A percentile compares a stretch with the other conserved stretches of the same genome.
These are phyloP conservation scores for Solanum medicagineum DNA, from an alignment of 257 asterid genomes.

Conservation along the genomic window DNA sequence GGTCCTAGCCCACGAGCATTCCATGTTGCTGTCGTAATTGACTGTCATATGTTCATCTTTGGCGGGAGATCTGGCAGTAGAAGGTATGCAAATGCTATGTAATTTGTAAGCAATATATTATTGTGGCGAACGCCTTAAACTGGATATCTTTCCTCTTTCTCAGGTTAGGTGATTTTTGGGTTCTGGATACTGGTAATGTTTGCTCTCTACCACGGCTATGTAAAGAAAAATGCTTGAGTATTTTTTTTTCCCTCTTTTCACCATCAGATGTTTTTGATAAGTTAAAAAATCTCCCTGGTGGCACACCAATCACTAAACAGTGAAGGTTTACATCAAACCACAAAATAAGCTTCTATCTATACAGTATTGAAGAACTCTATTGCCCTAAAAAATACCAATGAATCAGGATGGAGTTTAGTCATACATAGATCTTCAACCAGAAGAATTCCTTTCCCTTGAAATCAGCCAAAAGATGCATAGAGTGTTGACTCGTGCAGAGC, in stretches of 20 bases:
- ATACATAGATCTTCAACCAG: not conserved
- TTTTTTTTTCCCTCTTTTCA: not conserved
- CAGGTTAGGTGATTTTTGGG: conserved; percentile 99
- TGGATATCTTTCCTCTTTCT: not conserved
- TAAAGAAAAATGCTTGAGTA: not conserved
- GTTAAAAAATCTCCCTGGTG: not conserved
- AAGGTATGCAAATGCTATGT: conserved; percentile 32
- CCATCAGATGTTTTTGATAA: not conserved
- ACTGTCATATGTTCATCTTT: conserved; percentile 92
- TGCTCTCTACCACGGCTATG: not conserved
- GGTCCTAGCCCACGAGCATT: conserved; percentile 90
- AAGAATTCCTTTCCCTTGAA: not conserved
- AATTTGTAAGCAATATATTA: not conserved
- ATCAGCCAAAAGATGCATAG: not conserved
- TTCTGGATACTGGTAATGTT: conserved; percentile 89
- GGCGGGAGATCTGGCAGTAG: conserved; percentile 87
- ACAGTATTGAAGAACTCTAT: not conserved
- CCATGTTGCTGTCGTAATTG: conserved; percentile 77
- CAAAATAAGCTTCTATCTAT: not conserved
- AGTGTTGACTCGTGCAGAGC: not conserved
- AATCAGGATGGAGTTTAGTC: not conserved
- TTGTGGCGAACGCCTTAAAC: not conserved
- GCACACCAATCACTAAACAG: not conserved
- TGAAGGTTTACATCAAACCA: not conserved
- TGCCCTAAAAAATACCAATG: not conserved